Base-by-base conservation (phyloP, 345 rosid species). In the Syzygium aromaticum region DNA sequence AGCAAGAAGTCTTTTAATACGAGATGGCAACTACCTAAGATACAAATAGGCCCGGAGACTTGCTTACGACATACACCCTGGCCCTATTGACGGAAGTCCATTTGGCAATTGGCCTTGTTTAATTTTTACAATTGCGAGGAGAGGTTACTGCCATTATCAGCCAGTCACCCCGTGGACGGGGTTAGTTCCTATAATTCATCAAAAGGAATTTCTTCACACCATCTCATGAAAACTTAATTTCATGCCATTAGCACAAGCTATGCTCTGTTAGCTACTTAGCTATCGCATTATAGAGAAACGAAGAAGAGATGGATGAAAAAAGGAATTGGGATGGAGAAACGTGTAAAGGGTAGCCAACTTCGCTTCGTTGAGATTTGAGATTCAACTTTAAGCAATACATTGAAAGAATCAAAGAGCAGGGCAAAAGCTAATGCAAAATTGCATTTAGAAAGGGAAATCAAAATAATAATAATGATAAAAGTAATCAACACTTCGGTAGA, bases 401-500 rank as follows among this genome's bases (percentile, higher is more conserved):
- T 27, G 52, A 83, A 64, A 19, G 43, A 59, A 43, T 11, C 25
- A 25, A 21, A 73, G 82, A 38, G 38, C 27, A 10, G 38, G 21
- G 82, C 82, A 38, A 73, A 21, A 38, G 82, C 49, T 73, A 73
- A 33, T 73, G 13, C 49, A 73, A 38, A 73, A 33, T 73, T 73
- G 59, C 40, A 14, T 8, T 43, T 21, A 8, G 86, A 43, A 52
- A 64, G 56, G 84, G 54, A 89, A 22, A 40, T 23, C 10, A 7
- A 17, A 87, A 59, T 16, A 43, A 43, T 43, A 43, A 43, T 43
- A 43, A 43, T 1, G 46, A 43, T 13, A n/a, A 8, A 8, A 61
- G 59, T 25, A 40, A 51, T 90, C 85, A 94, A 86, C 95, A 93
- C 89, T 89, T 86, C 1, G 94, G 95, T 63, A 94, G 93, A 93